phyloP scores from a whole-genome alignment of 768 basidiomycete genomes.

The Suillus spraguei region DNA sequence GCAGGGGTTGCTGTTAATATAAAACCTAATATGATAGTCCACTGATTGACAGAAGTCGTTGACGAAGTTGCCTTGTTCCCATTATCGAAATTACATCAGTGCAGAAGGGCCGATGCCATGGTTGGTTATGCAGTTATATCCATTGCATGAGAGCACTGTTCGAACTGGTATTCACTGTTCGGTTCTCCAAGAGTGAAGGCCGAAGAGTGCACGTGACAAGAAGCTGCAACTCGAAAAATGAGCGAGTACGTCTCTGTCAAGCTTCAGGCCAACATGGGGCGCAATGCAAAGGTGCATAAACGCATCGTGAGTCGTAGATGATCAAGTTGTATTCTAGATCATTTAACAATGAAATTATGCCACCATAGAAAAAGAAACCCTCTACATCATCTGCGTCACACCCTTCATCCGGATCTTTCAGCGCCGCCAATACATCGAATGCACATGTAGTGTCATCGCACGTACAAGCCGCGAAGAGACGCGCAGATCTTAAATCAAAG shows the following conservation, averaged over 20 bases:
- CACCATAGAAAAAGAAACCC: conserved; percentile 30
- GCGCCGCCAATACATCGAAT: conserved; percentile 6
- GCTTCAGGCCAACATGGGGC: conserved; percentile 31
- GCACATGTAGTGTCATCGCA: conserved; percentile 4
- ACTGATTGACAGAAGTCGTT: background rate
- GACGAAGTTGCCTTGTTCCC: too few species aligned
- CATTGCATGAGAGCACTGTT: too few species aligned
- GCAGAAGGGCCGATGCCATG: too few species aligned
- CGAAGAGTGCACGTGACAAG: too few species aligned
- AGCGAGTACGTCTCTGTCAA: too few species aligned
- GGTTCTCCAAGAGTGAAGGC: too few species aligned
- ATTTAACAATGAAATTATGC: background rate
- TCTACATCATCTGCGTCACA: conserved; percentile 11
- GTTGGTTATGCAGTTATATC: background rate
- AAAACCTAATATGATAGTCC: too few species aligned
- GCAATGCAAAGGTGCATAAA: conserved; percentile 38
- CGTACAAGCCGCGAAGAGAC: conserved; percentile 30
- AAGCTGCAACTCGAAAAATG: too few species aligned
- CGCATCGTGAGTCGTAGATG: conserved; percentile 29
- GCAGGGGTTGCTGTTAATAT: too few species aligned
- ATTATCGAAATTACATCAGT: too few species aligned
- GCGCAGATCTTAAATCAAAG: conserved; percentile 27
- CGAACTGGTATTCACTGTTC: too few species aligned
- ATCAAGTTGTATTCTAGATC: background rate
- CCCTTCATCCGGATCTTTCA: conserved; percentile 10